Evolutionary conservation across 768 basidiomycete genomes (phyloP).

Genomic region (Trametes elegans): DNA sequence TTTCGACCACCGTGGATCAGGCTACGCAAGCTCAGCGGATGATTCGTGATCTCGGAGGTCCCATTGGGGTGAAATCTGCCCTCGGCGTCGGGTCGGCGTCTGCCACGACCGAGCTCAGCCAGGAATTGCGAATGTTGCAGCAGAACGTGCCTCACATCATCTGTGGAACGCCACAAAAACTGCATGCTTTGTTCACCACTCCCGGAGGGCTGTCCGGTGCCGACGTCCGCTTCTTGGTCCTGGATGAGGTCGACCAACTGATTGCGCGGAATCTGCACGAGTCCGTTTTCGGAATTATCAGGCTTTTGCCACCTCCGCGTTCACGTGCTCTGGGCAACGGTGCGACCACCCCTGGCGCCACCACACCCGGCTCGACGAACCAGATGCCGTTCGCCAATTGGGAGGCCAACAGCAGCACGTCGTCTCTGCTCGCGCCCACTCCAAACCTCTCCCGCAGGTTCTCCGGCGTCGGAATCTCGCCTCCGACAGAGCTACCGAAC

Average conservation of each 20-base stretch:
- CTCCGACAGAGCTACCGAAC: slow-evolving; percentile 34
- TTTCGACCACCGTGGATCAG: slow-evolving; percentile 98
- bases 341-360: slow-evolving; percentile 39
- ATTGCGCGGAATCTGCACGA: slow-evolving; percentile 97
- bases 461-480: slow-evolving; percentile 50
- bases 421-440: slow-evolving; percentile 33
- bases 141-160: slow-evolving; percentile 94
- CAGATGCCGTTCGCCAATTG: slow-evolving; percentile 42
- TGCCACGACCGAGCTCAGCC: slow-evolving; percentile 54
- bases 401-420: slow-evolving; percentile 24
- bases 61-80: slow-evolving; percentile 89
- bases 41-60: slow-evolving; percentile 91
- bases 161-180: slow-evolving; percentile 95
- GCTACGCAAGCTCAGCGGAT: slow-evolving; percentile 96
- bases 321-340: slow-evolving; percentile 51
- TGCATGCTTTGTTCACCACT: slow-evolving; percentile 86
- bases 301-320: slow-evolving; percentile 85
- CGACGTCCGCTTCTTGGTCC: slow-evolving; percentile 89
- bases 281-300: slow-evolving; percentile 90
- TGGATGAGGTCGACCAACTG: slow-evolving; percentile 97
- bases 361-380: slow-evolving; percentile 29
- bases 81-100: slow-evolving; percentile 81
- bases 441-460: slow-evolving; percentile 49
- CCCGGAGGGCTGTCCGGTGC: slow-evolving; percentile 74
- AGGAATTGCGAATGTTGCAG: slow-evolving; percentile 80